Conservation (phyloP, 306 rosid species). For the Aeschynomene evenia region DNA sequence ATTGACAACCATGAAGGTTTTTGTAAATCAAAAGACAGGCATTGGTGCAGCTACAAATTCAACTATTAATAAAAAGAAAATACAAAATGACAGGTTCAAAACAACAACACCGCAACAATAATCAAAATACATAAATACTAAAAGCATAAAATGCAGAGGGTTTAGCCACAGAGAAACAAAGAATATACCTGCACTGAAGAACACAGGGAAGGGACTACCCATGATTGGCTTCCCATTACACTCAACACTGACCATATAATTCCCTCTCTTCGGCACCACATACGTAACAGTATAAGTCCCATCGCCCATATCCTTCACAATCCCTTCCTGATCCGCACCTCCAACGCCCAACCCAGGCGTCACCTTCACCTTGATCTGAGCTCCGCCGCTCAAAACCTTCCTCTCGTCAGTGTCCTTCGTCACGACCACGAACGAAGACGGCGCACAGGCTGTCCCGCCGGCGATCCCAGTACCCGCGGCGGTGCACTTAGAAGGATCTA, state of each 20-base stretch:
- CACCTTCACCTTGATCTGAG: slow-evolving; percentile 70
- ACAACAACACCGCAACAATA: not conserved
- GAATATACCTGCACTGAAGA: slow-evolving; percentile 94
- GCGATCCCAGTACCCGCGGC: slow-evolving; percentile 91
- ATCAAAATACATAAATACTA: not conserved
- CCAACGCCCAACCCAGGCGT: slow-evolving; percentile 92
- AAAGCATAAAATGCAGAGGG: slow-evolving; percentile 1
- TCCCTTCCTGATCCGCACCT: slow-evolving; percentile 91
- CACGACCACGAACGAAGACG: slow-evolving; percentile 69
- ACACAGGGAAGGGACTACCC: slow-evolving; percentile 99
- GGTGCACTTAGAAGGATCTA: slow-evolving; percentile 79
- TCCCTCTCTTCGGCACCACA: slow-evolving; percentile 96
- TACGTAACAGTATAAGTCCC: slow-evolving; percentile 87
- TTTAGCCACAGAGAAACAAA: not conserved
- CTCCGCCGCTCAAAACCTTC: slow-evolving; percentile 73
- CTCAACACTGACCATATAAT: slow-evolving; percentile 88
- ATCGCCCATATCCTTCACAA: slow-evolving; percentile 93
- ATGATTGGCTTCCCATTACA: slow-evolving; percentile 88
- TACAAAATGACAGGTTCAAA: not conserved
- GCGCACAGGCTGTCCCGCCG: slow-evolving; percentile 87
- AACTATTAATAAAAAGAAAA: not conserved
- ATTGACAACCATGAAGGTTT: not conserved
- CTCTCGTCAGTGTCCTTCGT: slow-evolving; percentile 89
- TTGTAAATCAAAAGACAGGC: slow-evolving; percentile 13
- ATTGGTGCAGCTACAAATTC: not conserved